Evolutionary conservation across 129 eudicot genomes (phyloP).

Genomic region (Centaurea solstitialis): DNA sequence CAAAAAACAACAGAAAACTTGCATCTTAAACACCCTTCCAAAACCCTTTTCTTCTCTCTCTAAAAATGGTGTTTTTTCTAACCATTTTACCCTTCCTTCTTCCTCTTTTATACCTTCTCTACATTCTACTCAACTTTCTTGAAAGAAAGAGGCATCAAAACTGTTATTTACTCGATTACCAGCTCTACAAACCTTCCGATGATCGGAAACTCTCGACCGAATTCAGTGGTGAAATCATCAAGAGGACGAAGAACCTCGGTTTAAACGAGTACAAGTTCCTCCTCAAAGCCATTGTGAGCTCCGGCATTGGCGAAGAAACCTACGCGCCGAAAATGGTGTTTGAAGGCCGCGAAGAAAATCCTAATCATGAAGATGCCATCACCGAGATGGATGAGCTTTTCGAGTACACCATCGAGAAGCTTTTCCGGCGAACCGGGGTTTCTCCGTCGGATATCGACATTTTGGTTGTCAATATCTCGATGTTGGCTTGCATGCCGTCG

Average conservation of each 20-base stretch:
- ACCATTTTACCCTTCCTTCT: slow-evolving; percentile 30
- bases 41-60: slow-evolving; percentile 4
- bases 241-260: slow-evolving; percentile 39
- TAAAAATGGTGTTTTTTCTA: slow-evolving; percentile 30
- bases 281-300: slow-evolving; percentile 40
- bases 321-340: slow-evolving; percentile 50
- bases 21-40: slow-evolving; percentile 13
- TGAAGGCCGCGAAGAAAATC: slow-evolving; percentile 42
- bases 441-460: slow-evolving; percentile 67
- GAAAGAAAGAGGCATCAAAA: slow-evolving; percentile 22
- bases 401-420: slow-evolving; percentile 31
- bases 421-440: slow-evolving; percentile 35
- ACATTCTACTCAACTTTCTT: slow-evolving; percentile 20
- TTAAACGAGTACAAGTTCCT: slow-evolving; percentile 43
- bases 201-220: slow-evolving; percentile 41
- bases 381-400: slow-evolving; percentile 53
- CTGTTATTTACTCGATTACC: slow-evolving; percentile 51
- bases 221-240: slow-evolving; percentile 33
- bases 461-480: slow-evolving; percentile 79
- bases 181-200: slow-evolving; percentile 49
- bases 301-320: slow-evolving; percentile 51
- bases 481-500: slow-evolving; percentile 64
- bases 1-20: slow-evolving; percentile 10
- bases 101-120: slow-evolving; percentile 39
- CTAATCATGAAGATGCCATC: slow-evolving; percentile 28